Percentiles rank a stretch among this genome's conserved stretches.
Conservation (phyloP, 306 rosid species). For the Cicer cuneatum region DNA sequence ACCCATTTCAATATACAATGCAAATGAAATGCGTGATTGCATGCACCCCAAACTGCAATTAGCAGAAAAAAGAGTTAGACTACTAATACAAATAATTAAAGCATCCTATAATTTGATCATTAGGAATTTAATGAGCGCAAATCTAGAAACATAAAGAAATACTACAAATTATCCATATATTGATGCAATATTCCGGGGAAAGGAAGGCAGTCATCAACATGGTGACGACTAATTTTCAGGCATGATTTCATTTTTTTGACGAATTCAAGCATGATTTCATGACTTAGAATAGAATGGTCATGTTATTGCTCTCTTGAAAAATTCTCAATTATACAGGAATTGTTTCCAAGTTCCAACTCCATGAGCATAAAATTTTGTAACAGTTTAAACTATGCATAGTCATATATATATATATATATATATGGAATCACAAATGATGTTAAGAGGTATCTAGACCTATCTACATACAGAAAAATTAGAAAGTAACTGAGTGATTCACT, state of each 20-base stretch:
- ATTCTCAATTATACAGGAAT: not conserved
- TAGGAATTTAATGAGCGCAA: not conserved
- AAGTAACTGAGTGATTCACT: not conserved
- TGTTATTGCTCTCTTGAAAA: not conserved
- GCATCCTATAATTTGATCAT: constrained; percentile 2
- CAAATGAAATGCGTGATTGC: constrained; percentile 95
- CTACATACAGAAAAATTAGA: constrained; percentile 18
- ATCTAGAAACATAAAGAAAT: not conserved
- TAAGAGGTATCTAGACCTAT: constrained; percentile 3
- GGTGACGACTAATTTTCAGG: not conserved
- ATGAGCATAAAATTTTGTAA: not conserved
- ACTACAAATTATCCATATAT: not conserved
- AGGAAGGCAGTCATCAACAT: not conserved
- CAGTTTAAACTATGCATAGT: not conserved
- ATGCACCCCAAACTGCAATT: constrained; percentile 92
- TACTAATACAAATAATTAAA: not conserved
- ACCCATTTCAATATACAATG: constrained; percentile 95
- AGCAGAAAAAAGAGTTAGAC: not conserved
- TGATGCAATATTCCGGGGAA: not conserved
- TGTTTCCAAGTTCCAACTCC: not conserved
- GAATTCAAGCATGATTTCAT: not conserved
- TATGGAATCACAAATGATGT: not conserved
- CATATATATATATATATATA: not conserved
- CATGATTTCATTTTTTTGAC: not conserved
- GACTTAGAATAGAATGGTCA: not conserved